Evolutionary conservation across 208 protist species (phyloP).

Genomic region (Lotmaria passim): DNA sequence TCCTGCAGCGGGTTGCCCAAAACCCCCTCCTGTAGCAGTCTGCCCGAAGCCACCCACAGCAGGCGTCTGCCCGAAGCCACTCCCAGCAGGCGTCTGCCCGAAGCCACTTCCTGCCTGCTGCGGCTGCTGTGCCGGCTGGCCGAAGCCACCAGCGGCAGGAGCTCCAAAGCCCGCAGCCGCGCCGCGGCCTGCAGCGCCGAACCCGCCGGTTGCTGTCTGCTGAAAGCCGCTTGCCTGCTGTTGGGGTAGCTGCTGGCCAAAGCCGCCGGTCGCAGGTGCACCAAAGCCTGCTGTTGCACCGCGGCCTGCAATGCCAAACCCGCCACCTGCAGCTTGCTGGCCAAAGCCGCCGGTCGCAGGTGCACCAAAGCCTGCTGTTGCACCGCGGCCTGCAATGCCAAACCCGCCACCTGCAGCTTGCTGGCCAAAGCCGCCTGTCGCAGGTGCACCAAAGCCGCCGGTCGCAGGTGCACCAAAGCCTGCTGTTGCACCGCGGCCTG

Average conservation of each 20-base stretch:
- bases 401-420: conserved; percentile 1
- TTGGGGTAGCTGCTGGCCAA: conserved; percentile 35
- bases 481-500: conserved; percentile 31
- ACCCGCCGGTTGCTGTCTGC: conserved; percentile 15
- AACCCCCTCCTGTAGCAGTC: conserved; percentile 6
- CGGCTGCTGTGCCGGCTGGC: neutral
- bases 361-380: conserved; percentile 33
- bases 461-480: conserved; percentile 23
- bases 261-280: conserved; percentile 28
- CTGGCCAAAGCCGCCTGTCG: conserved; percentile 20
- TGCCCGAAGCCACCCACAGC: conserved; percentile 33
- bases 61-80: conserved; percentile 20
- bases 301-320: no score
- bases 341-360: neutral
- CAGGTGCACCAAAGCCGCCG: conserved; percentile 45
- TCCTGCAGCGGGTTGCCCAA: conserved; percentile 4
- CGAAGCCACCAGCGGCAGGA: conserved; percentile 13
- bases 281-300: conserved; percentile 46
- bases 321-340: conserved; percentile 12
- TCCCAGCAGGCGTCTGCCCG: conserved; percentile 22
- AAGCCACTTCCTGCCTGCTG: conserved; percentile 42
- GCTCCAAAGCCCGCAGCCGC: neutral
- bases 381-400: conserved; percentile 36
- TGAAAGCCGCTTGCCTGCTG: conserved; percentile 17
- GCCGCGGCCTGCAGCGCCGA: conserved; percentile 12